These are phyloP conservation scores for Collybia mongolica DNA, from an alignment of 768 basidiomycete genomes.

Conservation along the genomic window DNA sequence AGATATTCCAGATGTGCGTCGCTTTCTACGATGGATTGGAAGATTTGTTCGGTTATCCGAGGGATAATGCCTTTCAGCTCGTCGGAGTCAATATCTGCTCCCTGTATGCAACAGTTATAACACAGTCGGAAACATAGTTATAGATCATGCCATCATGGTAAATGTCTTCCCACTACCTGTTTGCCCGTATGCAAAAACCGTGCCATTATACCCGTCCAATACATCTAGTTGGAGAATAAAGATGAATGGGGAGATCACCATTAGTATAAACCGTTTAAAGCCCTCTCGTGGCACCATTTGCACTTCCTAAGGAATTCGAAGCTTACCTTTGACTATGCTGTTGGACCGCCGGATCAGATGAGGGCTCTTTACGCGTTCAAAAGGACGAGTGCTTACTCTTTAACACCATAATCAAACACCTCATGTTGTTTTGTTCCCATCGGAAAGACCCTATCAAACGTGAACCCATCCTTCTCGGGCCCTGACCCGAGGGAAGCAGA, in stretches of 20 bases:
- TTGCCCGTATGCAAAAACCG: conserved; percentile 87
- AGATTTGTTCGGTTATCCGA: conserved; percentile 98
- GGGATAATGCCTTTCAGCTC: conserved; percentile 96
- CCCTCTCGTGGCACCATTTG: not conserved
- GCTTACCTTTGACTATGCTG: conserved; percentile 86
- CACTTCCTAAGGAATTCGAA: conserved; percentile 3
- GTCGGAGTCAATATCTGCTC: conserved; percentile 94
- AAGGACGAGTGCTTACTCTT: conserved; percentile 63
- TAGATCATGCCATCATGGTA: conserved; percentile 87
- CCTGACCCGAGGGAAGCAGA: conserved; percentile 68
- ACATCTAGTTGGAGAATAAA: conserved; percentile 65
- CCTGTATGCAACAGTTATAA: conserved; percentile 45
- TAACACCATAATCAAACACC: conserved; percentile 98
- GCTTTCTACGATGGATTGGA: conserved; percentile 94
- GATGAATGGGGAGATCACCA: not conserved
- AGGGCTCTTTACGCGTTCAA: too few species aligned
- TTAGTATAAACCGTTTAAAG: not conserved
- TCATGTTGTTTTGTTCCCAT: conserved; percentile 89
- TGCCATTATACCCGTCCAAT: conserved; percentile 97
- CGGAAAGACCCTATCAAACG: conserved; percentile 95
- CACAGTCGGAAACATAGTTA: conserved; percentile 6
- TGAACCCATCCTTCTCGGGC: conserved; percentile 96
- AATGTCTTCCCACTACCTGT: conserved; percentile 91
- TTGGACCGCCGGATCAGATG: not conserved
- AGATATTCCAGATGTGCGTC: conserved; percentile 96